A percentile compares a stretch with the other conserved stretches of the same genome.
phyloP scores from a whole-genome alignment of 2,329 filamentous ascomycete species.

The Fusarium zealandicum region DNA sequence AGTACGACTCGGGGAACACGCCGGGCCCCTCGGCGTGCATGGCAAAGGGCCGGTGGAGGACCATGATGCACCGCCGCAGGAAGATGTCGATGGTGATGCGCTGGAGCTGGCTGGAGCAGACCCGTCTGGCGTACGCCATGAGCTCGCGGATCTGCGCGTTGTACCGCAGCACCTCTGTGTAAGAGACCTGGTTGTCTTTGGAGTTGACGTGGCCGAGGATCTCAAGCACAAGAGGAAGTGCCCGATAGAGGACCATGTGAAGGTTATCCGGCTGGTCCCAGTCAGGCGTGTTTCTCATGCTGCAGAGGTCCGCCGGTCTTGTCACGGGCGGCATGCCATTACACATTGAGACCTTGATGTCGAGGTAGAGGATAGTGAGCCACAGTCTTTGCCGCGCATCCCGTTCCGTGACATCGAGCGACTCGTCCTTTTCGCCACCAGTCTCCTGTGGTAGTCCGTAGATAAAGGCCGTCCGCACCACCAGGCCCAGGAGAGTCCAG shows the following conservation, averaged over 20 bases:
- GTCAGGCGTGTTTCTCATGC: conserved; percentile 37
- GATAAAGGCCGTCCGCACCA: conserved; percentile 47
- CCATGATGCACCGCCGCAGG: conserved; percentile 47
- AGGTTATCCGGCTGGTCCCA: conserved; percentile 42
- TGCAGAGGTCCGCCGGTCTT: conserved; percentile 43
- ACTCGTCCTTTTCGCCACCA: conserved; percentile 35
- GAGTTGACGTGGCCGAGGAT: conserved; percentile 46
- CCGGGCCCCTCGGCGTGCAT: conserved; percentile 44
- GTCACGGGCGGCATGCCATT: conserved; percentile 48
- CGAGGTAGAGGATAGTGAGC: conserved; percentile 48
- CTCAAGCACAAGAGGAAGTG: conserved; percentile 43
- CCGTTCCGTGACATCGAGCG: conserved; percentile 37
- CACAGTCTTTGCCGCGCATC: conserved; percentile 44
- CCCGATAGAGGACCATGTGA: conserved; percentile 44
- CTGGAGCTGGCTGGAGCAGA: conserved; percentile 43
- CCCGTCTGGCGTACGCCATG: conserved; percentile 42
- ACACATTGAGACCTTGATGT: conserved; percentile 47
- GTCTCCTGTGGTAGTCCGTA: conserved; percentile 46
- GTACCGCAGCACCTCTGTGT: conserved; percentile 45
- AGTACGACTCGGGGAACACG: conserved; percentile 47
- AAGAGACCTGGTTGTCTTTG: conserved; percentile 43
- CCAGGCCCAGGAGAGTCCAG: conserved; percentile 46
- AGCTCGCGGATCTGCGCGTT: conserved; percentile 45
- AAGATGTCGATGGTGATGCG: conserved; percentile 47
- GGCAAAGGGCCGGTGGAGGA: conserved; percentile 47